Evolutionary conservation across 2,329 filamentous ascomycete species (phyloP).

Genomic region (Shiraia sp.): DNA sequence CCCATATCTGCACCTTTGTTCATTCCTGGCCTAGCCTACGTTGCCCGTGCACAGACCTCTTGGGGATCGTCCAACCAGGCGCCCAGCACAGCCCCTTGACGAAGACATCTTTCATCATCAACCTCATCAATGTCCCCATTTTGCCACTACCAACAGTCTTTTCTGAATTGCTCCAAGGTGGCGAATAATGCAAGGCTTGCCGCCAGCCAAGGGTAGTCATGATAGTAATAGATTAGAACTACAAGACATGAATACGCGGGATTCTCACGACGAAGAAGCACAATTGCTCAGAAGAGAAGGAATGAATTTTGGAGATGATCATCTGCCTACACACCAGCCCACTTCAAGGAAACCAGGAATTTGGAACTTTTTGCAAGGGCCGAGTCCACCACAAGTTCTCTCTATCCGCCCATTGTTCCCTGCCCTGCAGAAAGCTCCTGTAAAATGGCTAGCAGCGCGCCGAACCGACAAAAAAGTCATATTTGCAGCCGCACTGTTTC

Average conservation of each 20-base stretch:
- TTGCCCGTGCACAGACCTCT: too few species aligned
- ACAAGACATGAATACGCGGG: not conserved
- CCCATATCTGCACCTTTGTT: too few species aligned
- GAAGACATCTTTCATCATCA: too few species aligned
- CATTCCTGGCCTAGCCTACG: too few species aligned
- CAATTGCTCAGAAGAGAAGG: conserved; percentile 31
- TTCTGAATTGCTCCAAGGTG: not conserved
- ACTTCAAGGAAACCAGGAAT: conserved; percentile 5
- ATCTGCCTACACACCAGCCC: conserved; percentile 1
- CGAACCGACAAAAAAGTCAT: conserved; percentile 55
- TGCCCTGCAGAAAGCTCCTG: conserved; percentile 65
- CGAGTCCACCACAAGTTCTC: conserved; percentile 48
- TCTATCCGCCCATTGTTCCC: conserved; percentile 61
- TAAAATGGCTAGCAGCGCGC: conserved; percentile 58
- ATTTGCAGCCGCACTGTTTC: conserved; percentile 59
- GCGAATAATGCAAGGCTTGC: not conserved
- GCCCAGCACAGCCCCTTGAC: too few species aligned
- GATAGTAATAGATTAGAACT: conserved; percentile 2
- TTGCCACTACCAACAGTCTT: not conserved
- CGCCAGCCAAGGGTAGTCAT: conserved; percentile 1
- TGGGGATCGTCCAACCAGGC: too few species aligned
- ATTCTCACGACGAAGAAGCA: conserved; percentile 31
- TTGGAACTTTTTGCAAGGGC: conserved; percentile 47
- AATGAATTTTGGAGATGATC: conserved; percentile 28
- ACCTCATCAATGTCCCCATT: too few species aligned